Conservation (phyloP, 208 protist genomes). For the Spongospora subterranea region DNA sequence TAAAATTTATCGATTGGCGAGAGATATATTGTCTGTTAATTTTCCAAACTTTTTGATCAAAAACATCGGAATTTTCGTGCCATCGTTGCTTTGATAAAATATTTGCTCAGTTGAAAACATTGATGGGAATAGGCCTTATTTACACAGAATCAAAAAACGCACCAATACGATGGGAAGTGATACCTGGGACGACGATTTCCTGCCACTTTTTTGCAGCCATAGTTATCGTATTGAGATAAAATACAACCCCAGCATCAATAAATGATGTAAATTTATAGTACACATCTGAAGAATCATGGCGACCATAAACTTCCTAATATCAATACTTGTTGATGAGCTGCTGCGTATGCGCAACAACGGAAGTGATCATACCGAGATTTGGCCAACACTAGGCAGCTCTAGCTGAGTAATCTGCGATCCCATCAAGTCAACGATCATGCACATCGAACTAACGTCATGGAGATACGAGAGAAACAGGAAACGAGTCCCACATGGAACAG, state of each 20-base stretch:
- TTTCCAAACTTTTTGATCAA: constrained; percentile 8
- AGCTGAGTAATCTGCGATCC: background rate
- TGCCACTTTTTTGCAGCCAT: background rate
- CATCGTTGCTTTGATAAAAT: constrained; percentile 63
- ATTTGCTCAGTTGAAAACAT: constrained; percentile 58
- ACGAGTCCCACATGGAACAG: background rate
- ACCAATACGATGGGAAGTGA: background rate
- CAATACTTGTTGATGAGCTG: background rate
- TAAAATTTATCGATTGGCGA: no score
- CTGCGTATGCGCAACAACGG: background rate
- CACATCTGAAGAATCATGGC: background rate
- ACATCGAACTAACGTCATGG: background rate
- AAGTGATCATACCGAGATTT: background rate
- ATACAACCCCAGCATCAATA: constrained; percentile 26
- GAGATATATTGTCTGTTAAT: no score
- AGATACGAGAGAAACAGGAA: background rate
- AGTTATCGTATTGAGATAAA: background rate
- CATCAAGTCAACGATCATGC: background rate
- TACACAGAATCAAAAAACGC: background rate
- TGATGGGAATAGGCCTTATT: background rate
- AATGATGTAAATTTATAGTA: constrained; percentile 51
- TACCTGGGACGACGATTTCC: background rate
- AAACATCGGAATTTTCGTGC: constrained; percentile 66
- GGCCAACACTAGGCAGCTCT: background rate
- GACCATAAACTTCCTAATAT: background rate